Evolutionary conservation across 768 basidiomycete genomes (phyloP).

Genomic region (Naganishia antarctica): DNA sequence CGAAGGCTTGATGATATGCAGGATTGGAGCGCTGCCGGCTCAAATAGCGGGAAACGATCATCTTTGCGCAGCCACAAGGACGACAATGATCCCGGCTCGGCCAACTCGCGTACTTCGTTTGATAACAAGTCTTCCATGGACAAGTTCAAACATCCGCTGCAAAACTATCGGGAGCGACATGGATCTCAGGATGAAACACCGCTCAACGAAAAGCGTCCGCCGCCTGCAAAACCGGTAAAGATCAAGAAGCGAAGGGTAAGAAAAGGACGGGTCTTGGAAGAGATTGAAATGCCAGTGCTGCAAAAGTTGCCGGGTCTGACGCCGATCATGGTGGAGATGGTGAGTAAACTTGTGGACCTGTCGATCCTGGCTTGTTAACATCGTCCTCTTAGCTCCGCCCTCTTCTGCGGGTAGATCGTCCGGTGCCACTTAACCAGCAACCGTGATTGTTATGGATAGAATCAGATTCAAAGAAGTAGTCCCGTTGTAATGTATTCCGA

Average conservation of each 20-base stretch:
- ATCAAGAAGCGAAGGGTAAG: conserved; percentile 18
- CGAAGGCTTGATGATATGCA: conserved; percentile 10
- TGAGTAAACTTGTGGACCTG: conserved; percentile 49
- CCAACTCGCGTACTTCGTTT: conserved; percentile 1
- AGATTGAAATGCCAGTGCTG: conserved; percentile 69
- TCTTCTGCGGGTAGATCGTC: conserved; percentile 3
- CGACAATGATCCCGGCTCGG: not conserved
- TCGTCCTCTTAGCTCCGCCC: not conserved
- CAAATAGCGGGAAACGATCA: conserved; percentile 2
- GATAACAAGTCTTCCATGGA: conserved; percentile 29
- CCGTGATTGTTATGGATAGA: too few relatives aligned
- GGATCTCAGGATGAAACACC: conserved; percentile 1
- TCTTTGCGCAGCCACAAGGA: conserved; percentile 6
- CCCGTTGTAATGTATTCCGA: not conserved
- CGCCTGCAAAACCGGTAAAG: conserved; percentile 16
- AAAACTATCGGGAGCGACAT: conserved; percentile 28
- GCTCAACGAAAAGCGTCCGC: conserved; percentile 18
- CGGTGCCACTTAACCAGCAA: too few relatives aligned
- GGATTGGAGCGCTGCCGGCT: not conserved
- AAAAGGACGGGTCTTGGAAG: conserved; percentile 30
- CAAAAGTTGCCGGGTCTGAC: conserved; percentile 71
- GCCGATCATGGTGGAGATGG: conserved; percentile 88
- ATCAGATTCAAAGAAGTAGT: not conserved
- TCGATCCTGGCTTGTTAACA: not conserved
- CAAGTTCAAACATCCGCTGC: conserved; percentile 32